Evolutionary conservation across 2,329 filamentous ascomycete genomes (phyloP).

Genomic region (Phyllosticta citriasiana): DNA sequence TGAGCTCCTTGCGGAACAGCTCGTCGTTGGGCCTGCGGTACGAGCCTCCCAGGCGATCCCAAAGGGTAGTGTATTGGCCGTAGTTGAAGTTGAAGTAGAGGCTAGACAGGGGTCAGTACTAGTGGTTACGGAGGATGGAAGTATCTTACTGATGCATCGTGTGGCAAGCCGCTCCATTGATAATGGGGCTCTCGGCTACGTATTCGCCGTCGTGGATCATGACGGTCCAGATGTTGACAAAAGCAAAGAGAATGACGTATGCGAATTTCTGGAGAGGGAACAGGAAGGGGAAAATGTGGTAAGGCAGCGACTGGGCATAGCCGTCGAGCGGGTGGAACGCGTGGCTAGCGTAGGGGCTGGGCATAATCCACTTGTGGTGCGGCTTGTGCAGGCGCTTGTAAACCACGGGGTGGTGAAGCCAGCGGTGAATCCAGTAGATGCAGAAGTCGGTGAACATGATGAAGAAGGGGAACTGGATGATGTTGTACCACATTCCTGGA

Average conservation of each 20-base stretch:
- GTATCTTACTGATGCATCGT: constrained; percentile 62
- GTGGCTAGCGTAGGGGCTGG: constrained; percentile 82
- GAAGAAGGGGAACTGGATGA: constrained; percentile 78
- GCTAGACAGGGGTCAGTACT: constrained; percentile 2
- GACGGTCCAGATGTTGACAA: constrained; percentile 96
- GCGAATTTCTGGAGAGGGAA: constrained; percentile 89
- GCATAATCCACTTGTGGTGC: constrained; percentile 99
- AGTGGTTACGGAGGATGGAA: constrained; percentile 42
- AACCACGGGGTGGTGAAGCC: constrained; percentile 65
- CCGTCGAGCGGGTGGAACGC: constrained; percentile 94
- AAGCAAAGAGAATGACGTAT: constrained; percentile 75
- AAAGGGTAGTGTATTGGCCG: constrained; percentile 85
- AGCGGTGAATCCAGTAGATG: constrained; percentile 89
- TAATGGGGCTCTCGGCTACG: constrained; percentile 75
- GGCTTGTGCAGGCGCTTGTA: constrained; percentile 94
- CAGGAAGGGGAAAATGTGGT: constrained; percentile 86
- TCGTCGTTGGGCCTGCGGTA: constrained; percentile 80
- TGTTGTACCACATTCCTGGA: constrained; percentile 68
- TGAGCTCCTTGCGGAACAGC: constrained; percentile 73
- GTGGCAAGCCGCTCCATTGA: constrained; percentile 93
- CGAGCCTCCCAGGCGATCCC: constrained; percentile 79
- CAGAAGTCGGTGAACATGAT: constrained; percentile 78
- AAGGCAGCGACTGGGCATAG: constrained; percentile 78
- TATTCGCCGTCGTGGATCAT: constrained; percentile 96
- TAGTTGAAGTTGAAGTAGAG: constrained; percentile 75